phyloP scores from a whole-genome alignment of 208 protist genomes.

The Novymonas esmeraldas region DNA sequence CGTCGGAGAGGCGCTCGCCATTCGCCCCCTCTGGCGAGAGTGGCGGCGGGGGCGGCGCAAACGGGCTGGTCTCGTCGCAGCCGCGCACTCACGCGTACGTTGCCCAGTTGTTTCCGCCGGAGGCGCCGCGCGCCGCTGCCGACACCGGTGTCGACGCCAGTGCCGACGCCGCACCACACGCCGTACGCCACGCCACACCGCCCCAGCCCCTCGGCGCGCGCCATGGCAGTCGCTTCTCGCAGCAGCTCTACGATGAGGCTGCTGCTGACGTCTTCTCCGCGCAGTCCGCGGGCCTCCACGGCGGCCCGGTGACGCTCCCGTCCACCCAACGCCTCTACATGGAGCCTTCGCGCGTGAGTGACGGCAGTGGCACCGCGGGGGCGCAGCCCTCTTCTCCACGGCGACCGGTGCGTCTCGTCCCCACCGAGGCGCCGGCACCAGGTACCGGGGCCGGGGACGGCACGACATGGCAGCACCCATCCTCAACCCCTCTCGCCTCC shows the following conservation, averaged over 20 bases:
- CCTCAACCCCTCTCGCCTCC: background rate
- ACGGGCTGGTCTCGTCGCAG: background rate
- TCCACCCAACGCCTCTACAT: background rate
- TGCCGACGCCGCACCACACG: too few relatives aligned
- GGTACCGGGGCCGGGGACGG: background rate
- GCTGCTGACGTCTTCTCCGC: slow-evolving; percentile 27
- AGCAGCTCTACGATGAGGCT: slow-evolving; percentile 29
- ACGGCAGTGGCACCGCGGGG: slow-evolving; percentile 2
- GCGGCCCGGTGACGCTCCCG: background rate
- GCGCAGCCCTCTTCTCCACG: slow-evolving; percentile 13
- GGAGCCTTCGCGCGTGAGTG: background rate
- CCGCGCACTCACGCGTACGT: background rate
- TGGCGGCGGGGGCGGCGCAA: background rate
- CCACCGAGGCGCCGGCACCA: background rate
- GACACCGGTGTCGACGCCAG: background rate
- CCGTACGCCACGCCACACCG: too few relatives aligned
- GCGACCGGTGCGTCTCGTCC: background rate
- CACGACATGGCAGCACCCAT: background rate
- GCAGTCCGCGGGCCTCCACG: slow-evolving; percentile 3
- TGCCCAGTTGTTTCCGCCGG: background rate
- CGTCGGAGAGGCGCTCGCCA: background rate
- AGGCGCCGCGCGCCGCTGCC: background rate
- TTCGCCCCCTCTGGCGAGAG: too few relatives aligned
- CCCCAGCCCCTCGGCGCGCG: background rate
- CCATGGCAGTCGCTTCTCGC: slow-evolving; percentile 7